phyloP scores from a whole-genome alignment of 2,329 filamentous ascomycete genomes.

The Rasamsonia emersonii region DNA sequence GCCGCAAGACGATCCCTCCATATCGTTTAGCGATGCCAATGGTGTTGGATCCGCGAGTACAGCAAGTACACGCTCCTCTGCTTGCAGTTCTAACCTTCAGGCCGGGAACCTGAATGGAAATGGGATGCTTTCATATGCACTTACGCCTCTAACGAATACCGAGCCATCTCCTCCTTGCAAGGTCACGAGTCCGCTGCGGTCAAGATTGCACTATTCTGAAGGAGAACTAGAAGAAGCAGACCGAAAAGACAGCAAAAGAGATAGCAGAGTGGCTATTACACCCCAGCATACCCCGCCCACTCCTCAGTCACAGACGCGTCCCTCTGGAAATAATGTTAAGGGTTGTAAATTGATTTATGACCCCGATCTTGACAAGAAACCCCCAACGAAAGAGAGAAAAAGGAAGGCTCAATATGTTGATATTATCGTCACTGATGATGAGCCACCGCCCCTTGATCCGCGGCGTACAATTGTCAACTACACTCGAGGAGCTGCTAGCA shows the following conservation, averaged over 20 bases:
- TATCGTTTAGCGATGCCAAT: slow-evolving; percentile 38
- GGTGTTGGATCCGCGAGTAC: slow-evolving; percentile 66
- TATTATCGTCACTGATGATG: slow-evolving; percentile 46
- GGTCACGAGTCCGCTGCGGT: slow-evolving; percentile 44
- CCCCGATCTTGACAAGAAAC: slow-evolving; percentile 52
- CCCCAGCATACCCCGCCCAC: slow-evolving; percentile 37
- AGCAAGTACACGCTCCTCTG: slow-evolving; percentile 61
- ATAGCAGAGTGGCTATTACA: slow-evolving; percentile 26
- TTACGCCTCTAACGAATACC: slow-evolving; percentile 58
- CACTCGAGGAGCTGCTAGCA: slow-evolving; percentile 53
- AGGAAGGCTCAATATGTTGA: slow-evolving; percentile 46
- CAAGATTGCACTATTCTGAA: slow-evolving; percentile 26
- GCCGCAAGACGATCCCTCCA: slow-evolving; percentile 10
- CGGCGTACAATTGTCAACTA: slow-evolving; percentile 62
- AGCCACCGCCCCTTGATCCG: slow-evolving; percentile 66
- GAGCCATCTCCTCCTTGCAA: slow-evolving; percentile 57
- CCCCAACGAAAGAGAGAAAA: slow-evolving; percentile 47
- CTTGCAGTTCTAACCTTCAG: slow-evolving; percentile 54
- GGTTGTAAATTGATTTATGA: slow-evolving; percentile 55
- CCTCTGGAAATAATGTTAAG: slow-evolving; percentile 43
- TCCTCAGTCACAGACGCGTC: slow-evolving; percentile 42
- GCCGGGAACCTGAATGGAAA: slow-evolving; percentile 49
- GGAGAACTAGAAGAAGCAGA: slow-evolving; percentile 20
- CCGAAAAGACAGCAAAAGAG: slow-evolving; percentile 20
- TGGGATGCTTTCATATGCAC: slow-evolving; percentile 43